Evolutionary conservation across 1,139 yeast species (phyloP).

Genomic region (Blastobotrys indianensis): DNA sequence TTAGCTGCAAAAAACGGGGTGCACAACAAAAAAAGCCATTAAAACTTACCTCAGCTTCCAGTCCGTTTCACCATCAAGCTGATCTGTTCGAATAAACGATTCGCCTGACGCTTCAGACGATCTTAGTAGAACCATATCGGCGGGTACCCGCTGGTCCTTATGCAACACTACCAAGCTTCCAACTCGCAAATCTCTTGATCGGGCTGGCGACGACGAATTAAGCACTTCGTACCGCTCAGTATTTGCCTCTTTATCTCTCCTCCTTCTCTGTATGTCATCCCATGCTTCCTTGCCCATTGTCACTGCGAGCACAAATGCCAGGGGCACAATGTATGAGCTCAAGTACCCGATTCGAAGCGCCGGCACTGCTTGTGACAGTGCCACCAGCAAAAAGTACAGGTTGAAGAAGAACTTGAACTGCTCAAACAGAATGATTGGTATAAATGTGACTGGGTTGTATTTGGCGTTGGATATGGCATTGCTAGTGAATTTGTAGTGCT

Average conservation of each 20-base stretch:
- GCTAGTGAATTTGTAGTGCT: constrained; percentile 45
- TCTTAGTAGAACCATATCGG: constrained; percentile 80
- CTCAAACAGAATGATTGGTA: constrained; percentile 85
- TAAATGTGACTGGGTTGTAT: constrained; percentile 79
- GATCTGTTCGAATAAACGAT: constrained; percentile 92
- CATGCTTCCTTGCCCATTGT: constrained; percentile 95
- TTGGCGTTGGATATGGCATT: constrained; percentile 93
- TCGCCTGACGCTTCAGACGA: constrained; percentile 81
- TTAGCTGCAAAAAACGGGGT: not conserved
- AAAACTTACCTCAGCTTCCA: constrained; percentile 70
- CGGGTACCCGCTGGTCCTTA: constrained; percentile 85
- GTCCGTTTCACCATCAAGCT: constrained; percentile 97
- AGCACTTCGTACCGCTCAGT: constrained; percentile 74
- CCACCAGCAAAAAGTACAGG: constrained; percentile 84
- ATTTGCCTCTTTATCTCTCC: constrained; percentile 86
- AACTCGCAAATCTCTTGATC: constrained; percentile 65
- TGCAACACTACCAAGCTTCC: constrained; percentile 82
- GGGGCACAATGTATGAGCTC: constrained; percentile 87
- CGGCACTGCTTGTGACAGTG: constrained; percentile 90
- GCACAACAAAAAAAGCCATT: not conserved
- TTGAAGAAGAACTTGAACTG: constrained; percentile 97
- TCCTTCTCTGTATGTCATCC: constrained; percentile 85
- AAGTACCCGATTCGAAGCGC: constrained; percentile 87
- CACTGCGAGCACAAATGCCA: constrained; percentile 84
- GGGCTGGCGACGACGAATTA: constrained; percentile 39